These are phyloP conservation scores for Capsella rubella DNA, from an alignment of 441 rosid genomes.

Conservation along the genomic window DNA sequence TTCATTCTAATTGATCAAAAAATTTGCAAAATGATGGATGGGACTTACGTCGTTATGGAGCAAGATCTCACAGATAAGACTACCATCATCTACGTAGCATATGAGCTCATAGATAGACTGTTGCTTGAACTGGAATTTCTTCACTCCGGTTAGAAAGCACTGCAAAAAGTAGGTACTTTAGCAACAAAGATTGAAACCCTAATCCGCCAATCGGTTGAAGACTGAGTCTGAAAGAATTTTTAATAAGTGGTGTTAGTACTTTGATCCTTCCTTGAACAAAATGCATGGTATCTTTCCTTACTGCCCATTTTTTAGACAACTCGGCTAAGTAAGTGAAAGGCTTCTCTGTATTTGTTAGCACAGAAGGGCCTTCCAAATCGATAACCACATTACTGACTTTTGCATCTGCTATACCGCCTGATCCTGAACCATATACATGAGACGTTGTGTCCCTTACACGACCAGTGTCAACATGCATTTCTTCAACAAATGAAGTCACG, in stretches of 20 bases:
- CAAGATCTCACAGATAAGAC: slow-evolving; percentile 88
- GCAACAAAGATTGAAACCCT: slow-evolving; percentile 25
- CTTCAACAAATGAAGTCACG: slow-evolving; percentile 57
- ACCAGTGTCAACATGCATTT: slow-evolving; percentile 59
- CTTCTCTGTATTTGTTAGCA: slow-evolving; percentile 59
- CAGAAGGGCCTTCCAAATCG: slow-evolving; percentile 60
- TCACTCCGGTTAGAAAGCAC: slow-evolving; percentile 95
- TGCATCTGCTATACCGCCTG: slow-evolving; percentile 37
- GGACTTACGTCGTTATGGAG: slow-evolving; percentile 79
- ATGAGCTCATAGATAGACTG: slow-evolving; percentile 71
- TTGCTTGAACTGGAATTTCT: slow-evolving; percentile 71
- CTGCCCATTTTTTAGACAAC: slow-evolving; percentile 82
- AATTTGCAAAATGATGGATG: slow-evolving; percentile 6
- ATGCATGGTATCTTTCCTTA: slow-evolving; percentile 56
- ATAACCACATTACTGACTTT: slow-evolving; percentile 54
- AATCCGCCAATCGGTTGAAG: neutral
- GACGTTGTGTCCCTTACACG: slow-evolving; percentile 44
- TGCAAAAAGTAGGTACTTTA: slow-evolving; percentile 41
- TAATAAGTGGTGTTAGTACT: slow-evolving; percentile 49
- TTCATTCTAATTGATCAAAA: slow-evolving; percentile 7
- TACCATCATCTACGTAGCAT: slow-evolving; percentile 91
- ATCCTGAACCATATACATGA: slow-evolving; percentile 43
- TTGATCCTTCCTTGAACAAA: slow-evolving; percentile 76
- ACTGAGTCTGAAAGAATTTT: slow-evolving; percentile 19
- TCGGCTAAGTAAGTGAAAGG: slow-evolving; percentile 94